These are phyloP conservation scores for Rhododendron molle DNA, from an alignment of 148 eudicot species.

Conservation along the genomic window DNA sequence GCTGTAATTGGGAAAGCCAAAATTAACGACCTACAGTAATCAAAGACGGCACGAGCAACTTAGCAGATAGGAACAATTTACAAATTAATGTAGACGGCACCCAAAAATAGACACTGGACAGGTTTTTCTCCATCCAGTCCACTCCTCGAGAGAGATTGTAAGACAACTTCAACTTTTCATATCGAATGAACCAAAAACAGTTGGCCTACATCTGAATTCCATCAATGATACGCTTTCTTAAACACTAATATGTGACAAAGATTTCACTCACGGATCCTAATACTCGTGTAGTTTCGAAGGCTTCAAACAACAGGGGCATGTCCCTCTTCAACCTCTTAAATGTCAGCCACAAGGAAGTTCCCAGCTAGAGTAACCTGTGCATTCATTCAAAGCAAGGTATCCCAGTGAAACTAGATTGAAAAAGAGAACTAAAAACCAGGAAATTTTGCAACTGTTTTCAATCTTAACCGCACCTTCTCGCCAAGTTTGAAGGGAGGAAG, in stretches of 20 bases:
- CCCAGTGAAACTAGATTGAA: not conserved
- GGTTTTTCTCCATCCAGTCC: not conserved
- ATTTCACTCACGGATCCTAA: not conserved
- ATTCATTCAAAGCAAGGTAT: not conserved
- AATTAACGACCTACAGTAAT: not conserved
- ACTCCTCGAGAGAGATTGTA: not conserved
- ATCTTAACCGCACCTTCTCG: constrained; percentile 57
- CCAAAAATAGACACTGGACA: not conserved
- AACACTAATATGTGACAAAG: not conserved
- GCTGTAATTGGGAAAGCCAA: not conserved
- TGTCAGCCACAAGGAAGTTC: constrained; percentile 57
- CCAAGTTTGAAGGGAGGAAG: constrained; percentile 86
- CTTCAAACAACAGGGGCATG: not conserved
- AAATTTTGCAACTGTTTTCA: not conserved
- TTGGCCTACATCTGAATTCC: not conserved
- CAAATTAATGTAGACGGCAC: not conserved
- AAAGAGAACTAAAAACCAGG: not conserved
- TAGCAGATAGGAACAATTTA: not conserved
- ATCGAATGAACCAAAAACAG: not conserved
- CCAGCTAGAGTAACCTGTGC: constrained; percentile 55
- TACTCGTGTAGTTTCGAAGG: not conserved
- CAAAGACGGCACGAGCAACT: not conserved
- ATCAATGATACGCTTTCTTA: not conserved
- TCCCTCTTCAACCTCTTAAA: constrained; percentile 14
- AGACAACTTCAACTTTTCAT: not conserved